phyloP scores from a whole-genome alignment of 176 grass and related monocot species.

The Carex kokanica region DNA sequence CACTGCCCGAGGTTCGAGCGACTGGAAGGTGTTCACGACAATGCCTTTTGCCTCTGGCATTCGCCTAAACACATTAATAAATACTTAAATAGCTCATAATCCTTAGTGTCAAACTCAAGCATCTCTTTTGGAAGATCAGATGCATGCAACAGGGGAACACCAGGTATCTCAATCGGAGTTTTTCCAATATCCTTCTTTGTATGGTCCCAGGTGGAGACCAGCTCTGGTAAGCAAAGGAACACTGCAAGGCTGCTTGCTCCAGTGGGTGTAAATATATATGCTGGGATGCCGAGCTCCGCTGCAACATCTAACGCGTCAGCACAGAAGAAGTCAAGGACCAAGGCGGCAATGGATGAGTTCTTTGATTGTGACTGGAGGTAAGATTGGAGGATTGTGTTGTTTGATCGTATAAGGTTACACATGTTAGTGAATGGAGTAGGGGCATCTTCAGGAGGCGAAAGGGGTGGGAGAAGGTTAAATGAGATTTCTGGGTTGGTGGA shows the following conservation, averaged over 20 bases:
- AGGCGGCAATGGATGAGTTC: constrained; percentile 34
- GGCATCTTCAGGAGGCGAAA: constrained; percentile 2
- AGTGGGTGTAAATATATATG: constrained; percentile 51
- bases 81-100: background rate
- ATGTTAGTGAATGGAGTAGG: constrained; percentile 24
- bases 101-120: constrained; percentile 3
- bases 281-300: background rate
- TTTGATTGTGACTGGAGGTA: constrained; percentile 32
- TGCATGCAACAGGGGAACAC: constrained; percentile 41
- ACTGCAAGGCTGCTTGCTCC: constrained; percentile 29
- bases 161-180: constrained; percentile 34
- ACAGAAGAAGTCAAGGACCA: constrained; percentile 59
- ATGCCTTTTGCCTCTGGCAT: constrained; percentile 32
- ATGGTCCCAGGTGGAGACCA: constrained; percentile 13
- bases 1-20: constrained; percentile 32
- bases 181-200: constrained; percentile 40
- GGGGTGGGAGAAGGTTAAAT: constrained; percentile 36
- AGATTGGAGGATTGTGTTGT: constrained; percentile 15
- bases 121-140: constrained; percentile 38
- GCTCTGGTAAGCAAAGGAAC: constrained; percentile 40
- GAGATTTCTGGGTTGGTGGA: constrained; percentile 36
- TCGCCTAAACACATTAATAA: constrained; percentile 22
- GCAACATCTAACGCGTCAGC: constrained; percentile 36
- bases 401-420: constrained; percentile 33
- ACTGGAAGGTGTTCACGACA: constrained; percentile 57